phyloP scores from a whole-genome alignment of 306 rosid species.

The Aeschynomene evenia region DNA sequence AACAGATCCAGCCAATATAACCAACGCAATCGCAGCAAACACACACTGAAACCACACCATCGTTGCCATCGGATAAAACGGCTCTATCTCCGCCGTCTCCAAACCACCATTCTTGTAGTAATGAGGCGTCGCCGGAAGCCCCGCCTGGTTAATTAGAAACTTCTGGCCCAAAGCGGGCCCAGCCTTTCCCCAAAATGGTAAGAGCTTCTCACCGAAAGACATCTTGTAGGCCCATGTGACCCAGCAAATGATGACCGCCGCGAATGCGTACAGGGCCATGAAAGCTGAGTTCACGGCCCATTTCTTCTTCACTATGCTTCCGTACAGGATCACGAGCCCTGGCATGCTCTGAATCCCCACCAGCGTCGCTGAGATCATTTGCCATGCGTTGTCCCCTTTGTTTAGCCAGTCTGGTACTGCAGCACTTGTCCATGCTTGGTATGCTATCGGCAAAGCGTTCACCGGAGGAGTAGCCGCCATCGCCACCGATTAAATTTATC shows the following conservation, averaged over 20 bases:
- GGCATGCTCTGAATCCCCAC: constrained; percentile 68
- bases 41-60: constrained; percentile 66
- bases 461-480: constrained; percentile 41
- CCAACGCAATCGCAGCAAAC: constrained; percentile 44
- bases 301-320: constrained; percentile 61
- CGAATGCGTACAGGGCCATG: constrained; percentile 59
- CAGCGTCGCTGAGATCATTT: constrained; percentile 56
- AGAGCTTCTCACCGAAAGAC: constrained; percentile 46
- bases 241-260: constrained; percentile 47
- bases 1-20: constrained; percentile 48
- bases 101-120: rapidly evolving
- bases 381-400: constrained; percentile 78
- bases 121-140: constrained; percentile 29
- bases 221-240: constrained; percentile 53
- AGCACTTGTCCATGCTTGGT: constrained; percentile 25
- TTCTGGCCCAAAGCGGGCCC: constrained; percentile 51
- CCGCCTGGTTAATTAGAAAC: constrained; percentile 28
- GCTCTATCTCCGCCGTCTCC: constrained; percentile 32
- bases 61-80: constrained; percentile 50
- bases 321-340: constrained; percentile 59
- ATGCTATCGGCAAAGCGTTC: constrained; percentile 37
- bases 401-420: constrained; percentile 59
- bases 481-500: not conserved
- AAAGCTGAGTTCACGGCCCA: constrained; percentile 62
- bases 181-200: constrained; percentile 53